Evolutionary conservation across 2,329 filamentous ascomycete genomes (phyloP), one percentile per base, ranked within the genome.

Genomic region (Cylindrodendrum hubeiense): DNA sequence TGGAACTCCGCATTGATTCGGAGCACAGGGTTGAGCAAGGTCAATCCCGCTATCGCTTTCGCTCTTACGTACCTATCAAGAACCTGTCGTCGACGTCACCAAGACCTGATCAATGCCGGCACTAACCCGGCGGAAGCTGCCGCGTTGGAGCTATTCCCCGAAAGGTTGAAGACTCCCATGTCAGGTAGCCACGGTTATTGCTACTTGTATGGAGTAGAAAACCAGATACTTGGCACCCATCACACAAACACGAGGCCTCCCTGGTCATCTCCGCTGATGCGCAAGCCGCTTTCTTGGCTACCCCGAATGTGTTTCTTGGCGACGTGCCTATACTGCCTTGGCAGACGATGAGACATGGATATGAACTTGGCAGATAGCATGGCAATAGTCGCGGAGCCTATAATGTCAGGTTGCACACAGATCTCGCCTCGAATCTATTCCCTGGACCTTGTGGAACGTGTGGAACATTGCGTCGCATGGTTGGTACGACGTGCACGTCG

Each of bases 1-100:
- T 57, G 46, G 52, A 57, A 63, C 60, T 26, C 47, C 22, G 60
- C 60, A 58, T 58, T 54, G 33, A 54, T 33, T 26, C 49, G 26
- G 41, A 21, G 30, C 21, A 51, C 60, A 63, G 37, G 53, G 53
- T 63, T 33, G 28, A 15, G 19, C 51, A 56, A 46, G 47, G 44
- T 46, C 37, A 21, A 41, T 49, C 33, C 43, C 39, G 30, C 41
- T 43, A 8, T 26, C 22, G 44, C 46, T 50, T 19, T n/a, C 5
- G 26, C 22, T 51, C 46, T 50, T 19, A 28, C 5, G 26, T 30
- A 24, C 15, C 22, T 19, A 50, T 5, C 46, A 43, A 30, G 26
- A 50, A 24, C 21, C 24, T 37, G 41, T 15, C 21, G 21, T 26
- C 52, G 50, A 57, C 60, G 60, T 56, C 60, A 63, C 53, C 17